Conservation (phyloP, 345 rosid species). For the Jatropha curcas region DNA sequence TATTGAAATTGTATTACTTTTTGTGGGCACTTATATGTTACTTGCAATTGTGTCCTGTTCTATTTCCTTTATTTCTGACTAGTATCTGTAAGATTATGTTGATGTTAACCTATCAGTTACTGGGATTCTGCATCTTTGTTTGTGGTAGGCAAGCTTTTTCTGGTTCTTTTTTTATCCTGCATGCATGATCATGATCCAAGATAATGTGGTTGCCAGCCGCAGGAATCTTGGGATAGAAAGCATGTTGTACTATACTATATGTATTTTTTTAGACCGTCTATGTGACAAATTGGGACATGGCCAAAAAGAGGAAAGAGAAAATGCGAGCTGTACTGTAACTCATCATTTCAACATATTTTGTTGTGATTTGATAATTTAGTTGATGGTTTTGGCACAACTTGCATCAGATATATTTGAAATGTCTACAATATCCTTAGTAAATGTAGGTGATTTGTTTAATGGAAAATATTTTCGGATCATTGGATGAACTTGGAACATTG, state of each 20-base stretch:
- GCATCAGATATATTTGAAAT: too few species aligned
- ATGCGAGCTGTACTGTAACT: not conserved
- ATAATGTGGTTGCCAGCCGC: not conserved
- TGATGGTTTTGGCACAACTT: too few species aligned
- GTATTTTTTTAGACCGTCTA: too few species aligned
- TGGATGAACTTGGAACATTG: too few species aligned
- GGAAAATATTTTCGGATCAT: too few species aligned
- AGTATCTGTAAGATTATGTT: constrained; percentile 11
- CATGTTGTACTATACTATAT: not conserved
- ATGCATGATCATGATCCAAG: not conserved
- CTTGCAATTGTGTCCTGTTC: not conserved
- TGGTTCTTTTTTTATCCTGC: not conserved
- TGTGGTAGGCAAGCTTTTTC: not conserved
- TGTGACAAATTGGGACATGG: not conserved
- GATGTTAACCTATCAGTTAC: not conserved
- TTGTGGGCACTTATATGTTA: not conserved
- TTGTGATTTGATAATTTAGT: too few species aligned
- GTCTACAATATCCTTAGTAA: too few species aligned
- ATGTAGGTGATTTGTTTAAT: too few species aligned
- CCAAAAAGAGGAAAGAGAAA: not conserved
- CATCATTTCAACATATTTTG: not conserved
- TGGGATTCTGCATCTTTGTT: not conserved
- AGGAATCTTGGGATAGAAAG: not conserved
- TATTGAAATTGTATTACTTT: constrained; percentile 8
- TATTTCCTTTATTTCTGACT: constrained; percentile 9